Percentiles rank a stretch among this genome's conserved stretches.
phyloP scores from a whole-genome alignment of 2,329 filamentous ascomycete species.

The Chlorencoelia australis region DNA sequence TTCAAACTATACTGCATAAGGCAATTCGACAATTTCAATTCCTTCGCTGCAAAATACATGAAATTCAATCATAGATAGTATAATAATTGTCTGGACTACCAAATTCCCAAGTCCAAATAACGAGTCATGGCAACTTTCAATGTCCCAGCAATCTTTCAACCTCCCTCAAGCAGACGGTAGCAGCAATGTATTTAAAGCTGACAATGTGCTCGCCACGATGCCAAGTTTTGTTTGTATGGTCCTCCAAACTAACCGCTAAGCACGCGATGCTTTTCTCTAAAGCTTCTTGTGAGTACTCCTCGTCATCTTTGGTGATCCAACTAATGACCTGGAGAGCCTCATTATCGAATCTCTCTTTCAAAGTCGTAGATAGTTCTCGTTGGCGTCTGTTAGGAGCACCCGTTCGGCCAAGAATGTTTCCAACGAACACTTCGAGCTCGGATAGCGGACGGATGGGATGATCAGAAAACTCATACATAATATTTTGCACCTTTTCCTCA shows the following conservation, averaged over 20 bases:
- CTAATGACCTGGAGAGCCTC: constrained; percentile 32
- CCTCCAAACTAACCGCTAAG: constrained; percentile 32
- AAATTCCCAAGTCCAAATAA: no score
- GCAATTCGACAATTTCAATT: no score
- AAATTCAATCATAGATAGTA: no score
- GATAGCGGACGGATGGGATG: constrained; percentile 33
- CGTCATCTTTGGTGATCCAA: constrained; percentile 34
- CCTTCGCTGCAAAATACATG: no score
- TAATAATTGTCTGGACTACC: no score
- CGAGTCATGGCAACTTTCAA: no score
- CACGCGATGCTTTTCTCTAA: constrained; percentile 41
- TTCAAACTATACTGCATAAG: no score
- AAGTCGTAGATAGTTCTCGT: constrained; percentile 31
- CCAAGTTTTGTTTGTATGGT: constrained; percentile 20
- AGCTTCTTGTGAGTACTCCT: constrained; percentile 29
- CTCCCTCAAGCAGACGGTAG: constrained; percentile 39
- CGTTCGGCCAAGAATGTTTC: constrained; percentile 43
- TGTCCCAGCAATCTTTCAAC: no score
- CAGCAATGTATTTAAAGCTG: constrained; percentile 44
- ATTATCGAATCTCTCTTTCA: constrained; percentile 34
- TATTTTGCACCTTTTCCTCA: constrained; percentile 38
- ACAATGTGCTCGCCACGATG: constrained; percentile 29
- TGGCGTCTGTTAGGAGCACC: constrained; percentile 30
- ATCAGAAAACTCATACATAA: constrained; percentile 36
- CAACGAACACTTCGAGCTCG: constrained; percentile 46